phyloP scores from a whole-genome alignment of 371 early-diverging fungal genomes.

The Lichtheimia ramosa region DNA sequence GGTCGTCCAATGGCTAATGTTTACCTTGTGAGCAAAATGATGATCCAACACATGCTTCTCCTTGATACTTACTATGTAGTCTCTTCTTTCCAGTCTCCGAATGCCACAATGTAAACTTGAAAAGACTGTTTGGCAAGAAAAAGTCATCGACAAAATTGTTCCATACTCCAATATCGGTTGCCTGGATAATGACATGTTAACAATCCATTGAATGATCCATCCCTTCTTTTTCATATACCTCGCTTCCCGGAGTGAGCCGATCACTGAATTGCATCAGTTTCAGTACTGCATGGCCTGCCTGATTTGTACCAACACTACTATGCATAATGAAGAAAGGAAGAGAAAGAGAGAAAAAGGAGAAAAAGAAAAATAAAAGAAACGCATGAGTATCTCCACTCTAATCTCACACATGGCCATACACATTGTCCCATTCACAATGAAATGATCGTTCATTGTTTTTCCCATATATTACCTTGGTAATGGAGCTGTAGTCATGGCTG shows the following conservation, averaged over 20 bases:
- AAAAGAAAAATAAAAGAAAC: not conserved
- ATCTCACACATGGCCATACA: not conserved
- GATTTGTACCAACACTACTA: conserved; percentile 17
- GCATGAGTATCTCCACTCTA: too few species aligned
- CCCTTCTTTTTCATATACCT: conserved; percentile 17
- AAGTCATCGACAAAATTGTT: conserved; percentile 36
- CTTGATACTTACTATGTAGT: conserved; percentile 27
- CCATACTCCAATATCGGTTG: conserved; percentile 33
- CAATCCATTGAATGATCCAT: conserved; percentile 1
- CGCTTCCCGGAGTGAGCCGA: conserved; percentile 33
- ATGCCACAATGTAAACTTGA: conserved; percentile 32
- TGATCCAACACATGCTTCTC: not conserved
- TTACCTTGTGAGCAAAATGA: not conserved
- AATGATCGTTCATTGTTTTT: not conserved
- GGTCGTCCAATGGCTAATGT: conserved; percentile 28
- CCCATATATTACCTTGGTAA: conserved; percentile 10
- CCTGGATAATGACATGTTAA: conserved; percentile 17
- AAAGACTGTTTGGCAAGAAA: conserved; percentile 24
- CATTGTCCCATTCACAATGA: not conserved
- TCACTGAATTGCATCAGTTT: conserved; percentile 47
- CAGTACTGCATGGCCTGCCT: conserved; percentile 30
- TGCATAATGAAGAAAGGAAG: conserved; percentile 1
- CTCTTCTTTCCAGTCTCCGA: conserved; percentile 16
- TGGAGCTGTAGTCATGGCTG: conserved; percentile 27
- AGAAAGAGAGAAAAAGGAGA: not conserved